Evolutionary conservation across 2,329 filamentous ascomycete genomes (phyloP).

Genomic region (Cercospora sojina): DNA sequence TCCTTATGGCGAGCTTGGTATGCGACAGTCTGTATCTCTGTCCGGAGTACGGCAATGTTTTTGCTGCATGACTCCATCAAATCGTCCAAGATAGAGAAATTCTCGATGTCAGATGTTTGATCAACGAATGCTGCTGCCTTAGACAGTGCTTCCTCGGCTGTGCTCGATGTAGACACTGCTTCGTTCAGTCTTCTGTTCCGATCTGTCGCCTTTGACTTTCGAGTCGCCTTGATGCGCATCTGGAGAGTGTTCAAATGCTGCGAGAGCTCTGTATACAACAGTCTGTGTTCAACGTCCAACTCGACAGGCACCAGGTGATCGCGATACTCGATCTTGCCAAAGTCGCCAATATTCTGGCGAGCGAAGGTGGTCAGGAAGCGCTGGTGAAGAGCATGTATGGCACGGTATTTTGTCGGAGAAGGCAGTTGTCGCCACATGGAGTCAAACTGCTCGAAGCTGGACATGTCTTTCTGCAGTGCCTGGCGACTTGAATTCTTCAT

Average conservation of each 20-base stretch:
- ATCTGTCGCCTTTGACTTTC: slow-evolving; percentile 36
- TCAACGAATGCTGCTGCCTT: slow-evolving; percentile 44
- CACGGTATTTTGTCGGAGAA: slow-evolving; percentile 54
- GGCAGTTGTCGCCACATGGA: slow-evolving; percentile 48
- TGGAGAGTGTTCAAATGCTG: slow-evolving; percentile 54
- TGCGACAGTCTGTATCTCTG: slow-evolving; percentile 3
- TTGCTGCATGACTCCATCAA: slow-evolving; percentile 16
- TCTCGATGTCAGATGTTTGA: not conserved
- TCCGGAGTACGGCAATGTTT: slow-evolving; percentile 8
- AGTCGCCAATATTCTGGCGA: slow-evolving; percentile 43
- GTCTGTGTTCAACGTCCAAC: slow-evolving; percentile 50
- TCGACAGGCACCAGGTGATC: slow-evolving; percentile 48
- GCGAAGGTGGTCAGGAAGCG: slow-evolving; percentile 56
- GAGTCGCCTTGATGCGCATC: slow-evolving; percentile 47
- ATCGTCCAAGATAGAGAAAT: slow-evolving; percentile 15
- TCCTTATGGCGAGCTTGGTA: slow-evolving; percentile 13
- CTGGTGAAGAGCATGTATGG: slow-evolving; percentile 55
- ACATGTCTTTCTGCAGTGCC: slow-evolving; percentile 45
- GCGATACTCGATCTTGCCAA: slow-evolving; percentile 45
- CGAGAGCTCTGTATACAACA: slow-evolving; percentile 56
- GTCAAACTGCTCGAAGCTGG: slow-evolving; percentile 57
- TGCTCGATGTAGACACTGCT: slow-evolving; percentile 47
- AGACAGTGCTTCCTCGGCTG: slow-evolving; percentile 55
- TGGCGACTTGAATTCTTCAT: slow-evolving; percentile 50
- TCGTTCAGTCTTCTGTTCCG: slow-evolving; percentile 47